Evolutionary conservation across 352 stramenopile genomes (phyloP).

Genomic region (Globisporangium recalcitrans): DNA sequence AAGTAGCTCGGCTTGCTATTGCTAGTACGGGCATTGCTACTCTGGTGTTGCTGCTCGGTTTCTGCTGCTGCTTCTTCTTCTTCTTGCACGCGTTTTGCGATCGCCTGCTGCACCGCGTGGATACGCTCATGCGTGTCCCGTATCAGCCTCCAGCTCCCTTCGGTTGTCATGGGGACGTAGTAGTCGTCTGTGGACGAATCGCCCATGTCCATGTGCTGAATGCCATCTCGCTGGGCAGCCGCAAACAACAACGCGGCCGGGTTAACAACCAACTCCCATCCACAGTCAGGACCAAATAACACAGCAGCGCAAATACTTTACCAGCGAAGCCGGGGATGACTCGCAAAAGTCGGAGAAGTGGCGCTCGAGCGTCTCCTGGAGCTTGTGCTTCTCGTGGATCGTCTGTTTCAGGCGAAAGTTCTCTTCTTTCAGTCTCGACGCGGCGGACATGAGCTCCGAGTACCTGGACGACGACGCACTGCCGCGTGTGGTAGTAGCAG

Average conservation of each 20-base stretch:
- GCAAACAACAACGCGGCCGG: not conserved
- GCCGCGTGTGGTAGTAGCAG: no score
- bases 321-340: not conserved
- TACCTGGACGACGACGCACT: conserved; percentile 21
- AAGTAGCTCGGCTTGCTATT: conserved; percentile 17
- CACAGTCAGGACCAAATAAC: not conserved
- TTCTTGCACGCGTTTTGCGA: conserved; percentile 1
- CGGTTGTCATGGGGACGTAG: conserved; percentile 14
- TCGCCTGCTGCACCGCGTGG: conserved; percentile 14
- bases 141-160: conserved; percentile 22
- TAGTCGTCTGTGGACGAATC: not conserved
- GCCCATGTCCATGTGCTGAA: not conserved
- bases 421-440: conserved; percentile 24
- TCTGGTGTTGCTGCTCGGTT: not conserved
- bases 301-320: not conserved
- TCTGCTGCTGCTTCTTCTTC: not conserved
- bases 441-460: conserved; percentile 28
- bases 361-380: conserved; percentile 29
- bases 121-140: conserved; percentile 15
- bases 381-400: conserved; percentile 31
- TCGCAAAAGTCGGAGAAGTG: conserved; percentile 20
- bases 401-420: conserved; percentile 28
- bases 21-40: not conserved
- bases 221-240: not conserved
- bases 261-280: no score